Evolutionary conservation across 2,329 filamentous ascomycete species (phyloP).

Genomic region (Fusarium sp.): DNA sequence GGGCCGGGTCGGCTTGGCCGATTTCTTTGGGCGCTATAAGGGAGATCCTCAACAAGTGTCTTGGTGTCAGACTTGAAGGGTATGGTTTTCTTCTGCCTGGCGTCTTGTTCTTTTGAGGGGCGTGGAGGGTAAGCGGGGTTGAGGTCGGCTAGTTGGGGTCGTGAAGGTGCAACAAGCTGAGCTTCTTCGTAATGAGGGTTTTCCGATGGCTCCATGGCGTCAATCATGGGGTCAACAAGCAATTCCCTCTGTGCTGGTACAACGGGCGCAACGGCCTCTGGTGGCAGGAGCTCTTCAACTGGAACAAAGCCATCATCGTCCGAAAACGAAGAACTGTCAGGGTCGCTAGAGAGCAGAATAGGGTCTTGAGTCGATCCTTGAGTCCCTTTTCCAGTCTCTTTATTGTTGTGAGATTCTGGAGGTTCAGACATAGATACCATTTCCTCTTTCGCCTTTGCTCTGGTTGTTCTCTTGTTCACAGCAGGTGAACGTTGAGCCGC

Average conservation of each 20-base stretch:
- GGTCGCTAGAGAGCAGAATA: conserved; percentile 41
- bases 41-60: not conserved
- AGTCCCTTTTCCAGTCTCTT: not conserved
- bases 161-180: not conserved
- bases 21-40: not conserved
- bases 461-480: not conserved
- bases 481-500: not conserved
- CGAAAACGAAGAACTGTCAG: conserved; percentile 11
- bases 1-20: not conserved
- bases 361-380: conserved; percentile 6
- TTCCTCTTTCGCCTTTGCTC: not conserved
- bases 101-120: not conserved
- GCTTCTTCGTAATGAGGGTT: not conserved
- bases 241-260: not conserved
- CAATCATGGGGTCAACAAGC: not conserved
- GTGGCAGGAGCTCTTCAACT: not conserved
- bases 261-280: not conserved
- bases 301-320: conserved; percentile 4
- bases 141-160: not conserved
- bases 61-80: not conserved
- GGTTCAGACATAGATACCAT: not conserved
- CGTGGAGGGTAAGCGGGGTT: not conserved
- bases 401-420: not conserved
- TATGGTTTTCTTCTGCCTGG: not conserved
- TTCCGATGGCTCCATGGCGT: not conserved